These are phyloP conservation scores for Lentinula raphanica DNA, from an alignment of 768 basidiomycete genomes.

Conservation along the genomic window DNA sequence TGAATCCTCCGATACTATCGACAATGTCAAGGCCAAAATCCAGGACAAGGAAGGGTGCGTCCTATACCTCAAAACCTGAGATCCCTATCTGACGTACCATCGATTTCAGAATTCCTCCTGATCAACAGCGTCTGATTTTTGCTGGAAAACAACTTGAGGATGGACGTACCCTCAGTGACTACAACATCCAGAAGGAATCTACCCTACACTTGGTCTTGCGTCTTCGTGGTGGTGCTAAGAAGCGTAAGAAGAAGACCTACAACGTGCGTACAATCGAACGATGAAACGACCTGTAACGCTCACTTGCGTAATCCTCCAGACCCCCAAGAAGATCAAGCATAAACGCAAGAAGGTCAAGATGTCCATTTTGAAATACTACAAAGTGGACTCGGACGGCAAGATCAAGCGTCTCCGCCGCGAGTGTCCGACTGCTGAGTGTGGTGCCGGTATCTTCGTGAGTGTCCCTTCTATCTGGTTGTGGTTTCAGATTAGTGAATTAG, in stretches of 20 bases:
- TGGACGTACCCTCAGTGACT: conserved; percentile 91
- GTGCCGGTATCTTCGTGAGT: conserved; percentile 81
- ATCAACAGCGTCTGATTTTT: conserved; percentile 98
- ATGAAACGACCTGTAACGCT: not conserved
- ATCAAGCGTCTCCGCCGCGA: conserved; percentile 99
- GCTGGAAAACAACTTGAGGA: conserved; percentile 99
- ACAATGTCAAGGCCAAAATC: conserved; percentile 97
- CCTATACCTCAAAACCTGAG: not conserved
- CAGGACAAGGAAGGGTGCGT: conserved; percentile 94
- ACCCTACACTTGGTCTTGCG: conserved; percentile 97
- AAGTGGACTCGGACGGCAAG: conserved; percentile 99
- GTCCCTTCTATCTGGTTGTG: not conserved
- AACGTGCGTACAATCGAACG: conserved; percentile 51
- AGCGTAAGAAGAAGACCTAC: conserved; percentile 99
- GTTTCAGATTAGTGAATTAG: conserved; percentile 17
- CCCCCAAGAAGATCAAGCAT: conserved; percentile 99
- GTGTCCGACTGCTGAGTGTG: conserved; percentile 81
- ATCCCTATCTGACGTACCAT: conserved; percentile 6
- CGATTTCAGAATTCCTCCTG: conserved; percentile 68
- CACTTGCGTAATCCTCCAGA: conserved; percentile 37
- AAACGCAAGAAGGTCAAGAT: conserved; percentile 99
- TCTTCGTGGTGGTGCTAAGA: conserved; percentile 98
- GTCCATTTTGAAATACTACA: conserved; percentile 99
- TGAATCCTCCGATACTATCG: conserved; percentile 94
- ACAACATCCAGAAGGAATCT: conserved; percentile 99